A percentile compares a stretch with the other conserved stretches of the same genome.
Evolutionary conservation across 805 yeast genomes (phyloP).

Genomic region (Yarrowia osloensis): DNA sequence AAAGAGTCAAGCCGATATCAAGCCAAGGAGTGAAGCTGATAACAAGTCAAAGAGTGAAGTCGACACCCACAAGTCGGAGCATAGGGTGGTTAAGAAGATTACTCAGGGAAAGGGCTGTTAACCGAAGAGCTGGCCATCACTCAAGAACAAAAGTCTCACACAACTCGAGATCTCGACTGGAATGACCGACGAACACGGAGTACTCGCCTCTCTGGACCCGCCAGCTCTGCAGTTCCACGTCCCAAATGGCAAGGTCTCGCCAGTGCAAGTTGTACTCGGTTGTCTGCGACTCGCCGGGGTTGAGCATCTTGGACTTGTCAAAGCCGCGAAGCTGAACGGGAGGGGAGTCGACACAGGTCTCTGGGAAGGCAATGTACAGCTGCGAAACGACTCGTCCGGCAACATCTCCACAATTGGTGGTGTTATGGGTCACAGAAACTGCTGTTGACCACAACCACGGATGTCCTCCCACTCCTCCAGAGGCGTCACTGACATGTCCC

Average conservation of each 20-base stretch:
- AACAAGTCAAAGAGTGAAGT: too few species aligned
- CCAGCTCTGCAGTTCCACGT: constrained; percentile 2
- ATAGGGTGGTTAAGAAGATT: too few species aligned
- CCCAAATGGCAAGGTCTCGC: constrained; percentile 2
- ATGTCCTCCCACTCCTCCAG: constrained; percentile 60
- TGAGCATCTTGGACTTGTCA: background rate
- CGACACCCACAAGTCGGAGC: too few species aligned
- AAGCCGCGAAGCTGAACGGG: constrained; percentile 57
- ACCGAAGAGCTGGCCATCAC: too few species aligned
- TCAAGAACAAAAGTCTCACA: background rate
- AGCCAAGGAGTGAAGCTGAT: too few species aligned
- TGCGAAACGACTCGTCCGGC: constrained; percentile 55
- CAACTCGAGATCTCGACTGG: background rate
- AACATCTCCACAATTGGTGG: constrained; percentile 52
- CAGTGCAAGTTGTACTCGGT: background rate
- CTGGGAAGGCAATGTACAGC: constrained; percentile 51
- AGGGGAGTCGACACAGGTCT: constrained; percentile 49
- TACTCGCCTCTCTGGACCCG: background rate
- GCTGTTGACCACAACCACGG: constrained; percentile 59
- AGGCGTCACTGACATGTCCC: constrained; percentile 34
- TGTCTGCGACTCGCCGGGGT: background rate
- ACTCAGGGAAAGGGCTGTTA: too few species aligned
- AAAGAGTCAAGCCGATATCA: too few species aligned
- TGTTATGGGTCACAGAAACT: constrained; percentile 49
- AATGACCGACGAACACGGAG: background rate